phyloP scores from a whole-genome alignment of 2,329 filamentous ascomycete species.

The Penicillium verrucosum region DNA sequence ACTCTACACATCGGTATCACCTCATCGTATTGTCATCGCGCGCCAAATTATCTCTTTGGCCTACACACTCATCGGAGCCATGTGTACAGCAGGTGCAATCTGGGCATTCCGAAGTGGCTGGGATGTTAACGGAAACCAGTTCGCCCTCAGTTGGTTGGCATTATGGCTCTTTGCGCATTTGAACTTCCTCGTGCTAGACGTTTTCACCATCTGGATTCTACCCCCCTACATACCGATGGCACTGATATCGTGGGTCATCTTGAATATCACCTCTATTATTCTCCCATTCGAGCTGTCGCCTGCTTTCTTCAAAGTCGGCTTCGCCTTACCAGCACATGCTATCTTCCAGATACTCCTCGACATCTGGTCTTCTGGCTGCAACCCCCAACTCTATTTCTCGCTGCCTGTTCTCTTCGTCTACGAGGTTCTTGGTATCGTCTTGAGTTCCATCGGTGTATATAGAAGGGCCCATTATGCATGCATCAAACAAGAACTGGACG shows the following conservation, averaged over 20 bases:
- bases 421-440: conserved; percentile 28
- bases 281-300: conserved; percentile 45
- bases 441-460: conserved; percentile 22
- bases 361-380: conserved; percentile 46
- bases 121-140: conserved; percentile 42
- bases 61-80: conserved; percentile 43
- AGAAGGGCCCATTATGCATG: conserved; percentile 18
- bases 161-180: conserved; percentile 47
- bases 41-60: conserved; percentile 35
- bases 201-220: conserved; percentile 43
- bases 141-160: conserved; percentile 44
- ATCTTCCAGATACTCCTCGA: conserved; percentile 43
- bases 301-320: conserved; percentile 42
- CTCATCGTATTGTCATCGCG: conserved; percentile 32
- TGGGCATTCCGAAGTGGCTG: conserved; percentile 46
- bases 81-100: conserved; percentile 42
- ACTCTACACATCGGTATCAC: conserved; percentile 34
- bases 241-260: conserved; percentile 45
- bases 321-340: conserved; percentile 42
- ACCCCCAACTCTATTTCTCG: conserved; percentile 39
- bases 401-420: conserved; percentile 46
- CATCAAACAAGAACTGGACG: conserved; percentile 18
- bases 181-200: conserved; percentile 47
- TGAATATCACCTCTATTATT: conserved; percentile 45
- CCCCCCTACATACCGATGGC: conserved; percentile 45